Evolutionary conservation across 1,139 yeast species (phyloP).

Genomic region (Yamadazyma pseudoaaseri): DNA sequence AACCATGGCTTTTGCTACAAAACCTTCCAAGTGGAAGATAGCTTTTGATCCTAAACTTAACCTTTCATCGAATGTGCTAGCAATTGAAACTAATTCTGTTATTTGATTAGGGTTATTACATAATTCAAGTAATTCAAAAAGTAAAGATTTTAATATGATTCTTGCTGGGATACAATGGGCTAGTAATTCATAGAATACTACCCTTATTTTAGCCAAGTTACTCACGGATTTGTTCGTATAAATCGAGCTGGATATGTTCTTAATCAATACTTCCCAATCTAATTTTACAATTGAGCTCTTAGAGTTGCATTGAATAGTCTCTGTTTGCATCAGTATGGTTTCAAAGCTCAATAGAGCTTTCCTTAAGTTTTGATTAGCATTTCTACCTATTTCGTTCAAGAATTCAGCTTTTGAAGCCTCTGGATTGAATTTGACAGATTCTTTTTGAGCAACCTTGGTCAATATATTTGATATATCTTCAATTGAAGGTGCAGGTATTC

Average conservation of each 20-base stretch:
- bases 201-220: constrained; percentile 68
- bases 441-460: constrained; percentile 54
- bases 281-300: constrained; percentile 46
- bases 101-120: constrained; percentile 35
- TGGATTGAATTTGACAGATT: constrained; percentile 42
- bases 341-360: constrained; percentile 78
- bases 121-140: constrained; percentile 51
- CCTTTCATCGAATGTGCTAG: constrained; percentile 83
- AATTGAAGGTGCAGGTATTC: constrained; percentile 78
- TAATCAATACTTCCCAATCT: constrained; percentile 87
- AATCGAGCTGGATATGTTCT: constrained; percentile 60
- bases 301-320: constrained; percentile 34
- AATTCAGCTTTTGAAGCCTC: constrained; percentile 38
- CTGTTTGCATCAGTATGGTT: constrained; percentile 77
- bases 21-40: constrained; percentile 93
- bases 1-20: constrained; percentile 84
- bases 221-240: constrained; percentile 66
- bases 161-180: constrained; percentile 94
- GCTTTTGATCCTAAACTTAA: constrained; percentile 83
- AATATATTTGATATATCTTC: constrained; percentile 59
- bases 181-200: constrained; percentile 75
- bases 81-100: constrained; percentile 59
- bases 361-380: constrained; percentile 71
- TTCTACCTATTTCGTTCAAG: constrained; percentile 51
- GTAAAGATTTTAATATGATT: constrained; percentile 65